phyloP scores from a whole-genome alignment of 148 eudicot species.

The Rhododendron molle region DNA sequence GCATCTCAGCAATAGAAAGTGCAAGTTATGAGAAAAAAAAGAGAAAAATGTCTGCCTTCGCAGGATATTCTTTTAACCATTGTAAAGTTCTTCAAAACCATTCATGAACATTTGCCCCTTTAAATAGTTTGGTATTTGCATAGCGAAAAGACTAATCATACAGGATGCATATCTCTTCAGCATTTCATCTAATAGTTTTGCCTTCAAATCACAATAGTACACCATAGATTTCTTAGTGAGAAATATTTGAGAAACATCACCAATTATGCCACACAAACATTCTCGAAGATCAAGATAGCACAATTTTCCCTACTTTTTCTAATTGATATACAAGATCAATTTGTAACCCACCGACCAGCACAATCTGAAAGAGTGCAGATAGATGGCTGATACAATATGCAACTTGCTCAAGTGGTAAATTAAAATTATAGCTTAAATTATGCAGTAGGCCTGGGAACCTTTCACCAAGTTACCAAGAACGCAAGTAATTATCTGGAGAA shows the following conservation, averaged over 20 bases:
- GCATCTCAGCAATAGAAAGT: background rate
- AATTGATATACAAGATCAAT: background rate
- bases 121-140: background rate
- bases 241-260: background rate
- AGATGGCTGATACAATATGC: background rate
- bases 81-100: background rate
- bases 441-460: background rate
- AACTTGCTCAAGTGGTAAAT: background rate
- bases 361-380: background rate
- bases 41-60: background rate
- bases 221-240: background rate
- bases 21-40: background rate
- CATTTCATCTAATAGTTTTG: background rate
- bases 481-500: constrained; percentile 2
- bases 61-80: background rate
- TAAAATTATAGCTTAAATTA: background rate
- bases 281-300: background rate
- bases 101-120: background rate
- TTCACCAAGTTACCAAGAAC: background rate
- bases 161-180: background rate
- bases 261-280: background rate
- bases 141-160: background rate
- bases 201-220: background rate
- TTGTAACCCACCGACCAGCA: background rate
- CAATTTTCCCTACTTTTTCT: background rate